These are phyloP conservation scores for Lachnellula willkommii DNA, from an alignment of 2,329 filamentous ascomycete species.

Conservation along the genomic window DNA sequence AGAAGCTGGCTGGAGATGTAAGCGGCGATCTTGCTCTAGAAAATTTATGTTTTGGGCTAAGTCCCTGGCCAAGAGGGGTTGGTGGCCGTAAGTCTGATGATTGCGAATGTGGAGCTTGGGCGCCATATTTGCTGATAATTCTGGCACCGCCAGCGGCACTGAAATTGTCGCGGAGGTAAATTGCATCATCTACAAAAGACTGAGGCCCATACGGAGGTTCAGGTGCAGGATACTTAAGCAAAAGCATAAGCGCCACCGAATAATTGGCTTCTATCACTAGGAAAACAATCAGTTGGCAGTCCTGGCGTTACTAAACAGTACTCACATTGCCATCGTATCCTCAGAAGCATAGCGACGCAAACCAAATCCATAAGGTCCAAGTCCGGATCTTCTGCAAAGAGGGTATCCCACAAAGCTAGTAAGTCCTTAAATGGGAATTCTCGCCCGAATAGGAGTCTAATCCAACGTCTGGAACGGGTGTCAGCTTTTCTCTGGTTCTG, in stretches of 20 bases:
- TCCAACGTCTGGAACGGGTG: conserved; percentile 59
- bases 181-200: conserved; percentile 79
- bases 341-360: conserved; percentile 89
- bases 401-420: conserved; percentile 79
- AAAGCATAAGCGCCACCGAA: conserved; percentile 71
- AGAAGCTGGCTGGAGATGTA: conserved; percentile 32
- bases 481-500: conserved; percentile 1
- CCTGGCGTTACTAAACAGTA: conserved; percentile 9
- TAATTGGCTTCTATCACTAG: conserved; percentile 83
- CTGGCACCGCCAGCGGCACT: conserved; percentile 55
- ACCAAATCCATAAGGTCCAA: conserved; percentile 80
- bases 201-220: conserved; percentile 59
- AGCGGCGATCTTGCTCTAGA: conserved; percentile 27
- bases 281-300: conserved; percentile 6
- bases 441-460: conserved; percentile 83
- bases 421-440: conserved; percentile 88
- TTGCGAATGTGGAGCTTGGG: conserved; percentile 40
- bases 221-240: conserved; percentile 77
- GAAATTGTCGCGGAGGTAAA: conserved; percentile 65
- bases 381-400: conserved; percentile 80
- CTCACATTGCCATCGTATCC: conserved; percentile 84
- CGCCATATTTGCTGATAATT: conserved; percentile 68
- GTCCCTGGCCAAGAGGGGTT: conserved; percentile 25
- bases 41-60: conserved; percentile 20
- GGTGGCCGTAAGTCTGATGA: conserved; percentile 23